Base-by-base conservation (phyloP, 495 filamentous ascomycete genomes). In the Daldinia bambusicola region DNA sequence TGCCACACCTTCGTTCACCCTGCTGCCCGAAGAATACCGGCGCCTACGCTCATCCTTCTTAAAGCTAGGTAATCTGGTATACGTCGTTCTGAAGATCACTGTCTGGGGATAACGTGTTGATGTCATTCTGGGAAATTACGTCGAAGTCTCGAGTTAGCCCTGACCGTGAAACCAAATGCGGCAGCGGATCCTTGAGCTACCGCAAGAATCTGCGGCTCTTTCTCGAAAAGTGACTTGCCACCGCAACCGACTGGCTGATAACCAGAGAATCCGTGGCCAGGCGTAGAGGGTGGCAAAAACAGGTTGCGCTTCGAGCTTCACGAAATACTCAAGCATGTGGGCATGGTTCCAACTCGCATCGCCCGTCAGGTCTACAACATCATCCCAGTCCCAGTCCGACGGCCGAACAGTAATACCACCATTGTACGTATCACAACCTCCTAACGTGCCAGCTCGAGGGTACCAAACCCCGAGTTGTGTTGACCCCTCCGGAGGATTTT, bases 181-280 rank as follows among this genome's bases (percentile, higher is more conserved):
- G 43, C 43, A 48, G 26, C 57, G 12, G 57, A 60, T 6, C 57
- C 57, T 48, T 60, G 57, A 1, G 57, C 57, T 31, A 60, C 20
- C 12, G 57, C 57, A 2, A 60, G 18, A 31, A 60, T 48, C 40
- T 60, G 57, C 10, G 57, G 37, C 57, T 60, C 57, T 9, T 34
- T 43, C 26, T 60, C 57, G 40, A 60, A 60, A 31, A 60, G 37
- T 13, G 57, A 45, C 22, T 60, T 60, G 40, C 48, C 40, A 7
- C 57, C 57, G 18, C 12, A 12, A 10, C 37, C 57, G 18, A 55
- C n/a, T 1, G 52, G 52, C 52, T 55, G 52, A 6, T 55, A 55
- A 10, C 52, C 52, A 36, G 52, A 55, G 18, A 55, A 55, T 55
- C 52, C 52, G 18, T 55, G 52, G 30, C 52, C 52, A 18, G 52